These are phyloP conservation scores for Balansia obtecta DNA, from an alignment of 2,329 filamentous ascomycete genomes.

Conservation along the genomic window DNA sequence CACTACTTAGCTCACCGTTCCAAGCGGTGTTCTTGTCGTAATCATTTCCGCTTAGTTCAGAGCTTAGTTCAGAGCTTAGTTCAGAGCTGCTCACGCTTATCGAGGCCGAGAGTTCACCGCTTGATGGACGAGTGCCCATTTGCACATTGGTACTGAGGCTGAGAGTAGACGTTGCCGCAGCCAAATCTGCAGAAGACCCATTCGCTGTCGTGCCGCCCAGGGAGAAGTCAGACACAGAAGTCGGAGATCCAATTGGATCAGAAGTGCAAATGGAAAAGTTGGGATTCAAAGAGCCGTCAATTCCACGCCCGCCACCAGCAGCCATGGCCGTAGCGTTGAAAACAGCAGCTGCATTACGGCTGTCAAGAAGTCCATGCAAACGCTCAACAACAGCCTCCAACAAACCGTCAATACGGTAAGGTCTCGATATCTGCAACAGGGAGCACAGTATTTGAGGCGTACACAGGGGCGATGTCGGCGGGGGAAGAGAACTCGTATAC, in stretches of 20 bases:
- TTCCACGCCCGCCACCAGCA: conserved; percentile 78
- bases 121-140: conserved; percentile 24
- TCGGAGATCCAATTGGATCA: conserved; percentile 27
- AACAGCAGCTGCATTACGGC: conserved; percentile 86
- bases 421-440: conserved; percentile 80
- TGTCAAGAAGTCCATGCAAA: conserved; percentile 79
- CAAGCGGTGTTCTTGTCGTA: conserved; percentile 46
- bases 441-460: conserved; percentile 95
- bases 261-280: conserved; percentile 45
- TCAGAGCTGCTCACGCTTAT: conserved; percentile 41
- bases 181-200: conserved; percentile 19
- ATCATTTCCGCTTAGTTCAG: conserved; percentile 37
- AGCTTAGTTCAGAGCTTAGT: conserved; percentile 43
- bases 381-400: conserved; percentile 87
- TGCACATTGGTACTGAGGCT: conserved; percentile 36
- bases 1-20: conserved; percentile 70
- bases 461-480: conserved; percentile 63
- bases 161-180: conserved; percentile 26
- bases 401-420: conserved; percentile 86
- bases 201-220: conserved; percentile 18
- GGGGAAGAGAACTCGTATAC: conserved; percentile 81
- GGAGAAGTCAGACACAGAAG: conserved; percentile 21
- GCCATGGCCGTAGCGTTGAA: conserved; percentile 99
- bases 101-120: conserved; percentile 36
- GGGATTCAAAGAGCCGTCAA: conserved; percentile 53